Conservation (phyloP, 1,284 basidiomycete species). For the Apiotrichum porosum region DNA sequence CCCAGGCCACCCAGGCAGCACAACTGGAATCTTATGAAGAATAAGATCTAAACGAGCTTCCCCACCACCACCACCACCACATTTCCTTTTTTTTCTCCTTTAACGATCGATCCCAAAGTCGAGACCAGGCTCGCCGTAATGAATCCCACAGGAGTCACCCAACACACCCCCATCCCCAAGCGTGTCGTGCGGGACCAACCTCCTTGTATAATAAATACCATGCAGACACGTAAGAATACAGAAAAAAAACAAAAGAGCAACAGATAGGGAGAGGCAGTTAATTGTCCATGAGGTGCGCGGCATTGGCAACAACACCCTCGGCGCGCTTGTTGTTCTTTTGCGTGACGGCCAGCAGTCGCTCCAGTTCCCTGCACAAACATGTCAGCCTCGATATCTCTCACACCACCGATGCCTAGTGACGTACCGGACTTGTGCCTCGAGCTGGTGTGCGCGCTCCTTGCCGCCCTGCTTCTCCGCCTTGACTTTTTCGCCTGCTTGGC, state of each 20-base stretch:
- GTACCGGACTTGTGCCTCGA: slow-evolving; percentile 48
- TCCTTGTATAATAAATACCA: background rate
- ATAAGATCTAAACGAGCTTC: no score
- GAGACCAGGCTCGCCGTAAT: no score
- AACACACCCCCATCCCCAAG: no score
- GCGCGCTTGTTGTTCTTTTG: slow-evolving; percentile 34
- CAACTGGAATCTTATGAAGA: no score
- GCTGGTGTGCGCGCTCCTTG: slow-evolving; percentile 65
- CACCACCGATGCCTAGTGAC: slow-evolving; percentile 12
- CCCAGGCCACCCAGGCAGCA: background rate
- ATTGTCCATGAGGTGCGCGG: slow-evolving; percentile 25
- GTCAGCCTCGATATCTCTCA: background rate
- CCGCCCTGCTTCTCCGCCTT: slow-evolving; percentile 92
- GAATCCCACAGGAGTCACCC: no score
- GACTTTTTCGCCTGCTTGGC: slow-evolving; percentile 84
- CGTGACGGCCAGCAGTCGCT: slow-evolving; percentile 38
- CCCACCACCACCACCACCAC: no score
- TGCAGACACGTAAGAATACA: background rate
- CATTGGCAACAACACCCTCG: slow-evolving; percentile 38
- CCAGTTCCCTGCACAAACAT: slow-evolving; percentile 37
- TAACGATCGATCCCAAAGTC: no score
- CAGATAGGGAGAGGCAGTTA: no score
- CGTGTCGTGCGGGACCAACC: no score
- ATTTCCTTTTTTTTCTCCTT: no score
- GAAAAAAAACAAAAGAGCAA: no score